Evolutionary conservation across 2,329 filamentous ascomycete species (phyloP), one percentile per base, ranked within the genome.

Genomic region (Coniochaeta sp.): DNA sequence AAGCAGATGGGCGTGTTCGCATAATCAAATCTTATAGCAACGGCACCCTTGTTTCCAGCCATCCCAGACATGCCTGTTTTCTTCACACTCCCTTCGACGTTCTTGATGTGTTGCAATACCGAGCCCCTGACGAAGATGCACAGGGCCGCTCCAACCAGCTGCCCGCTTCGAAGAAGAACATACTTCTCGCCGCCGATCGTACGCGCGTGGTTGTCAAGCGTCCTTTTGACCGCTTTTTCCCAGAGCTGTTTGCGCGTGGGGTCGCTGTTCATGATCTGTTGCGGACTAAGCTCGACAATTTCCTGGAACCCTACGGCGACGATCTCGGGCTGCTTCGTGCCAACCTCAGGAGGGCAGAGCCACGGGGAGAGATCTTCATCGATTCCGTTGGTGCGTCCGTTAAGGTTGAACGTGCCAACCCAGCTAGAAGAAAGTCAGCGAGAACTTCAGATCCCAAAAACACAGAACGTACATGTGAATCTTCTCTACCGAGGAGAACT

Each of bases 201-300:
- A 44, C 82, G 81, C 19, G 91, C 87, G 64, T 89, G 84, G 12
- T 77, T 74, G 67, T 98, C 97, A 43, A 99, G 75, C 16, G 88
- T 91, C 54, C 79, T 80, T 65, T 88, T 88, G 26, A 98, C 92
- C 4, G 90, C 88, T 59, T 81, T 77, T 71, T 99, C 95, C 95
- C 95, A 99, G 22, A 88, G 77, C 64, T 91, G 87, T 65, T 93
- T 90, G 59, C 90, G 84, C 3, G 87, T 86, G 1, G 95, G 95
- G 71, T 99, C 93, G 62, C 93, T 98, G 65, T 96, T 96, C 92
- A 99, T 97, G 69, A 99, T 98, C 70, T 99, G 95, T 72, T 98
- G 93, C 17, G 96, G 95, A 67, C 91, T 97, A 55, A 99, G 79
- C 70, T 96, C 91, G n/a, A 99, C 95, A 64, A 99, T 98, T 73